Base-by-base conservation (phyloP, 257 asterid genomes). In the Capsicum chinense region DNA sequence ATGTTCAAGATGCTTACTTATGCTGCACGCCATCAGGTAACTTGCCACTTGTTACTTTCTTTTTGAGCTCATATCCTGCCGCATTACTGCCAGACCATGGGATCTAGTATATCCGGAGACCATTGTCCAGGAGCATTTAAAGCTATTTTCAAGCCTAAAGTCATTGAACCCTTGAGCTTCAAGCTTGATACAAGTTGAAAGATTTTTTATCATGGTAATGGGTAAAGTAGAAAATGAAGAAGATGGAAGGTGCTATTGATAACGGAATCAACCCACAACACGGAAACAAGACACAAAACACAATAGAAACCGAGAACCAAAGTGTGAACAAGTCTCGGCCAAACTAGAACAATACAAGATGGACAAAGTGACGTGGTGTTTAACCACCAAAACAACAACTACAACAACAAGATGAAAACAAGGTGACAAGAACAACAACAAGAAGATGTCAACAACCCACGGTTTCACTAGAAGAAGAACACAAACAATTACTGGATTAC, bases 11-110 rank as follows among this genome's bases (percentile, higher is more conserved):
- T 97, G 89, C 93, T 97, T 83, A 89, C 93, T 74, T 92, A 90
- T 33, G 93, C 97, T 88, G 98, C 98, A 69, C 87, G 69, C 50
- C 85, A 88, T 89, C 97, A 94, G 98, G 99, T 92, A 86, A 79
- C 83, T 82, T 80, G 79, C 64, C 19, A 79, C 79, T 44, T 70
- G 39, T 47, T 19, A 67, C 62, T 71, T 15, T 59, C 60, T 4
- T 74, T 82, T 54, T 69, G 54, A 47, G 47, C 48, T 35, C 81
- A 44, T n/a, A 62, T n/a, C 56, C 79, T 52, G 35, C 59, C 37
- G n/a, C 73, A 54, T 79, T 52, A 47, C 26, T 78, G 15, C 52
- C 70, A 47, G 39, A 26, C 64, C 44, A 71, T 54, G 81, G 81
- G 44, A 50, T 50, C 62, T 74, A 56, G 26, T 26, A 52, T 54